Evolutionary conservation across 73 alveolate genomes (phyloP).

Genomic region (Paramecium tetraurelia): DNA sequence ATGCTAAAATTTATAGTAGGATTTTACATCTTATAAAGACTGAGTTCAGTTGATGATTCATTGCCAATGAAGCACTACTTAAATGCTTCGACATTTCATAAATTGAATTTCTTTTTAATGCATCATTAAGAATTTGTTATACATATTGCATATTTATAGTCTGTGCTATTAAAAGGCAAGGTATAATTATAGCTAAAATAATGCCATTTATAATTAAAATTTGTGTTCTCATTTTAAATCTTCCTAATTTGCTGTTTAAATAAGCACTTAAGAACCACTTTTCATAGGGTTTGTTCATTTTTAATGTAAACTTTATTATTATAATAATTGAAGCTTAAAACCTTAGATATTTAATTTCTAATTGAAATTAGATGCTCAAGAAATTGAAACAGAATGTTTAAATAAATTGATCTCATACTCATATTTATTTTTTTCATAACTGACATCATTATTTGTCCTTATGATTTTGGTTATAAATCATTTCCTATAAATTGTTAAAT

Average conservation of each 20-base stretch:
- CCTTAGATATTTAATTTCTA: neutral
- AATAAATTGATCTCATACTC: neutral
- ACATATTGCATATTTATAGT: neutral
- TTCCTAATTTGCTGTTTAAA: neutral
- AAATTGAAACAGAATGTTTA: neutral
- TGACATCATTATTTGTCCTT: too few relatives aligned
- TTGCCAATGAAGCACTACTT: neutral
- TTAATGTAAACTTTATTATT: neutral
- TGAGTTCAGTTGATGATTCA: neutral
- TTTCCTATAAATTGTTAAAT: too few relatives aligned
- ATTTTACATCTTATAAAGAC: neutral
- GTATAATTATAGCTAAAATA: neutral
- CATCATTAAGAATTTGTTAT: neutral
- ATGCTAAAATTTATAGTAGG: neutral
- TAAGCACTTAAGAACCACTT: neutral
- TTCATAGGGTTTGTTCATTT: neutral
- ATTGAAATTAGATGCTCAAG: neutral
- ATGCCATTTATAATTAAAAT: neutral
- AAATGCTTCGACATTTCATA: neutral
- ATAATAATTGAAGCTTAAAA: neutral
- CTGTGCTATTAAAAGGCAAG: neutral
- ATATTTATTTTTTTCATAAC: neutral
- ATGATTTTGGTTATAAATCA: too few relatives aligned
- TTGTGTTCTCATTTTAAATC: neutral
- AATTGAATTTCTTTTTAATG: neutral